phyloP scores from a whole-genome alignment of 495 filamentous ascomycete species.

The Friedmanniomyces simplex region DNA sequence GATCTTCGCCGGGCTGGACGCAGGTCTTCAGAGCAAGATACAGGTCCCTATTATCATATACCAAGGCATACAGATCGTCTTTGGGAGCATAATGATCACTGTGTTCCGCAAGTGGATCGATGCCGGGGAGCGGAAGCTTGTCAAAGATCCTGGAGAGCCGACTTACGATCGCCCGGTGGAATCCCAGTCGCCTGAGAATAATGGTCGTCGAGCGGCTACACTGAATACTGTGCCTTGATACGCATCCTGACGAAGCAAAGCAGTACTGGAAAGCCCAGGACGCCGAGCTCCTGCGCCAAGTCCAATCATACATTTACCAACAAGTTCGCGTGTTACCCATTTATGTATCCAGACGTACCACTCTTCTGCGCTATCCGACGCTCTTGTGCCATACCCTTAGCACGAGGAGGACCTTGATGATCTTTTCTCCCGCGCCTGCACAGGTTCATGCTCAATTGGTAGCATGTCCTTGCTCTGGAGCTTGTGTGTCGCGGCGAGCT shows the following conservation, averaged over 20 bases:
- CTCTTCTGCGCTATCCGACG: too few relatives aligned
- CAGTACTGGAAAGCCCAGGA: too few relatives aligned
- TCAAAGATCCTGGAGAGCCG: too few relatives aligned
- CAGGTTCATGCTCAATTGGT: background rate
- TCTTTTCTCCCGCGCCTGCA: too few relatives aligned
- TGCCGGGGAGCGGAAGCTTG: constrained; percentile 11
- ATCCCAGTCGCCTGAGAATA: background rate
- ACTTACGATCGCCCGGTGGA: background rate
- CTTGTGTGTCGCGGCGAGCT: background rate
- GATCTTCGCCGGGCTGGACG: constrained; percentile 27
- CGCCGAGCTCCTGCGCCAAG: too few relatives aligned
- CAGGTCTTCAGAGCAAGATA: constrained; percentile 23
- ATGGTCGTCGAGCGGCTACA: background rate
- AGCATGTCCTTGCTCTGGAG: background rate
- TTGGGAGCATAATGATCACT: constrained; percentile 27
- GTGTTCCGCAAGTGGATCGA: constrained; percentile 29
- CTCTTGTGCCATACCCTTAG: too few relatives aligned
- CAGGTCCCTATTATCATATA: constrained; percentile 33
- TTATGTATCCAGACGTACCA: too few relatives aligned
- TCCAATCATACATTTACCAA: too few relatives aligned
- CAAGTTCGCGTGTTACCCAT: too few relatives aligned
- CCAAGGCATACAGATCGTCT: constrained; percentile 31
- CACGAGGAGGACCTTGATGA: too few relatives aligned
- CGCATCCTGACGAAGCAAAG: too few relatives aligned
- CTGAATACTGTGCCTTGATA: too few relatives aligned